phyloP scores from a whole-genome alignment of 345 rosid genomes.

The Mangifera indica region DNA sequence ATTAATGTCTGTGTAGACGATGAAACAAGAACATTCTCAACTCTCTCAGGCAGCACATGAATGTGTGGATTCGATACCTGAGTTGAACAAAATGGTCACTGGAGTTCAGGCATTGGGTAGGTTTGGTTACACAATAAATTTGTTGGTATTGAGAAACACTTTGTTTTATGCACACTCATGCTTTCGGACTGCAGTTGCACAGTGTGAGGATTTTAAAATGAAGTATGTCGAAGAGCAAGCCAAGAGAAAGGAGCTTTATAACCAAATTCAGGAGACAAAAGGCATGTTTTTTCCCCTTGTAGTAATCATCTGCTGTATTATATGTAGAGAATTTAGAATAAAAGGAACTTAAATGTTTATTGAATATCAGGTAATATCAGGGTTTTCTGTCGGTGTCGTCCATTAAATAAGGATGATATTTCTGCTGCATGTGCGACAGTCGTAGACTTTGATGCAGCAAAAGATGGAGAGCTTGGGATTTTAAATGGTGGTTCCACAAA shows the following conservation, averaged over 20 bases:
- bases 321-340: background rate
- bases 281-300: constrained; percentile 39
- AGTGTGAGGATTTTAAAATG: constrained; percentile 84
- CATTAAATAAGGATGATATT: constrained; percentile 66
- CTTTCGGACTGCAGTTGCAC: constrained; percentile 55
- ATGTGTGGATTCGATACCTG: constrained; percentile 77
- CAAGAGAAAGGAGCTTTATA: constrained; percentile 85
- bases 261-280: constrained; percentile 86
- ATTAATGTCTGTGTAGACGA: constrained; percentile 42
- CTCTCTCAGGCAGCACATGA: constrained; percentile 79
- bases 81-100: constrained; percentile 72
- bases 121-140: constrained; percentile 15
- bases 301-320: constrained; percentile 11
- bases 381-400: constrained; percentile 96
- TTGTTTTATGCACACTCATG: constrained; percentile 23
- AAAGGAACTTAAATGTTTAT: background rate
- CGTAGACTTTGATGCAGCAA: constrained; percentile 76
- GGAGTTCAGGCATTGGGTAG: constrained; percentile 91
- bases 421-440: constrained; percentile 54
- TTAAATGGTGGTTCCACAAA: constrained; percentile 55
- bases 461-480: constrained; percentile 88
- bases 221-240: constrained; percentile 83
- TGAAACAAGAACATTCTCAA: constrained; percentile 80
- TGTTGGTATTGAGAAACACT: background rate
- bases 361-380: constrained; percentile 78